Evolutionary conservation across 1,139 yeast species (phyloP), one percentile per base, ranked within the genome.

Genomic region (Taphrina deformans): DNA sequence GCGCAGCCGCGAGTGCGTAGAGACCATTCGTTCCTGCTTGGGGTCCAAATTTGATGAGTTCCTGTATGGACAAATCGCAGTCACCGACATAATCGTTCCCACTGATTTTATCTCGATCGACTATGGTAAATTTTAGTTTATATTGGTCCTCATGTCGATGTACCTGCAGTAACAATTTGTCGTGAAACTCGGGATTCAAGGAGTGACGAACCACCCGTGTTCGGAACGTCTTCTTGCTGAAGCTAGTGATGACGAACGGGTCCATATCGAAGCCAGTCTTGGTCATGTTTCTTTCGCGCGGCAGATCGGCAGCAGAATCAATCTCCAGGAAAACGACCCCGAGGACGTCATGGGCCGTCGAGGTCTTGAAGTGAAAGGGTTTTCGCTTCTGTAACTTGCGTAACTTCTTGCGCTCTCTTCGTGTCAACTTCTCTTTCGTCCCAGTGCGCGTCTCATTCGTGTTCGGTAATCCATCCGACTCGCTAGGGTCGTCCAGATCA

Each of bases 211-310:
- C 83, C 85, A 91, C 88, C 26, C 93, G 87, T 0, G 97, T 91
- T 70, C 96, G 83, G 74, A 85, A 92, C 0, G 95, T 90, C 69
- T 88, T 87, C 72, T 89, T 87, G 12, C 97, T 97, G 75, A 92
- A 90, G 0, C 97, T 86, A 0, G 89, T 86, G 18, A 92, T 93
- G 4, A 92, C 96, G 76, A 92, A 93, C 0, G 99, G 98, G 73
- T 93, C 99, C 96, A 93, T 89, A 74, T 91, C 97, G 72, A 87
- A 93, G 0, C 93, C 86, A 23, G 91, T 84, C 23, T 92, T 79
- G 0, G 87, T 77, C 67, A 77, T 44, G 83, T 85, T 66, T 78
- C 80, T 44, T 55, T 84, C 78, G 0, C 90, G 87, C 1, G 96
- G 96, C 50, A 89, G 76, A 65, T 84, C 91, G 0, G 83, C 79